These are phyloP conservation scores for Amanita rimosa DNA, from an alignment of 768 basidiomycete species.

Conservation along the genomic window DNA sequence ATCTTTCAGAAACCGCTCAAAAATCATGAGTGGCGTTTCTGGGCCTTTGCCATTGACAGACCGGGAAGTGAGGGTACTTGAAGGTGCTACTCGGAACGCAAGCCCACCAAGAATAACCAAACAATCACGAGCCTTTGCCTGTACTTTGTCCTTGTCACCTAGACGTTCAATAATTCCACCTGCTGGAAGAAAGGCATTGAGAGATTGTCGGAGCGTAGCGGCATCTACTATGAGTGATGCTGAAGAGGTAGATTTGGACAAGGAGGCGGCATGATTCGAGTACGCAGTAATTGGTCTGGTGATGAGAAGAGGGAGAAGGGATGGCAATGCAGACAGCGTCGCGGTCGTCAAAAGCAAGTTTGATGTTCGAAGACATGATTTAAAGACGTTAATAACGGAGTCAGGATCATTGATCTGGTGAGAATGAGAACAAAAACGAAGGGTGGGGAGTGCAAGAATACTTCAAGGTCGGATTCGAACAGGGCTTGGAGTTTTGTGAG, in stretches of 20 bases:
- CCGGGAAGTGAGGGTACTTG: constrained; percentile 31
- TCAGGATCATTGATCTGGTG: constrained; percentile 65
- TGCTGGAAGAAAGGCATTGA: constrained; percentile 58
- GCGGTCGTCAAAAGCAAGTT: constrained; percentile 78
- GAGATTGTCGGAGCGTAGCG: constrained; percentile 51
- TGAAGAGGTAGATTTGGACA: constrained; percentile 43
- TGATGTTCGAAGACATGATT: constrained; percentile 64
- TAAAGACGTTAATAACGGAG: constrained; percentile 54
- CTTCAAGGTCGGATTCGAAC: constrained; percentile 65
- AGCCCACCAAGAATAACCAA: constrained; percentile 66
- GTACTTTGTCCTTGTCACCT: constrained; percentile 68
- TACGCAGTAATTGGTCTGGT: constrained; percentile 22
- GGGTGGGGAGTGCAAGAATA: constrained; percentile 16
- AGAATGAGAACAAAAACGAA: background rate
- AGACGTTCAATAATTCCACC: constrained; percentile 77
- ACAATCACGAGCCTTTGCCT: constrained; percentile 65
- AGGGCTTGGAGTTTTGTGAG: constrained; percentile 66
- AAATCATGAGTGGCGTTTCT: constrained; percentile 58
- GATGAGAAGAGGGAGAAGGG: constrained; percentile 54
- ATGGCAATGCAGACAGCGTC: constrained; percentile 57
- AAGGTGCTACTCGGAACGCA: constrained; percentile 48
- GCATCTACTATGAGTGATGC: constrained; percentile 37
- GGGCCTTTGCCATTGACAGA: constrained; percentile 44
- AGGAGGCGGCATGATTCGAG: constrained; percentile 19
- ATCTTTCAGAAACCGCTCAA: constrained; percentile 67